Base-by-base conservation (phyloP, 805 yeast species). In the Spathaspora arborariae region DNA sequence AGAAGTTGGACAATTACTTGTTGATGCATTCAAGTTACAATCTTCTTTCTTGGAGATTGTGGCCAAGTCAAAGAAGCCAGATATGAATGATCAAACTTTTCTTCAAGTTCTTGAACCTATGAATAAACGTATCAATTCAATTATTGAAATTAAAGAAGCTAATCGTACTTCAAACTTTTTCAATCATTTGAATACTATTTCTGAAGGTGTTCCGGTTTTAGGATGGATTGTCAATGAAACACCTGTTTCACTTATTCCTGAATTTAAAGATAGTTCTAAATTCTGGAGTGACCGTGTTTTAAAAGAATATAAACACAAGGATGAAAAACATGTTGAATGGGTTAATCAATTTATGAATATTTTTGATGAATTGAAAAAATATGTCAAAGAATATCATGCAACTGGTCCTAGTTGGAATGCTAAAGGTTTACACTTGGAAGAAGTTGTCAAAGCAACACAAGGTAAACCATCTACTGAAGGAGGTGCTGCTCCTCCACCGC, bases 211-310 rank as follows among this genome's bases (percentile, higher is more conserved):
- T 8, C 90, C 96, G 9, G 88, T 87, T 5, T 73, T 91, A 45
- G 96, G 96, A 20, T 94, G 99, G 99, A 78, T 92, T 51, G 81
- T 88, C 16, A 78, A 80, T 5, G 80, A 76, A 3, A 81, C 88
- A 4, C 96, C 97, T 1, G 80, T 85, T 13, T 80, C 88, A 0
- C 79, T 75, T 53, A 78, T 94, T 47, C 80, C 85, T 3, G 97
- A 91, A 53, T 87, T 83, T 68, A 87, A 85, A 61, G 99, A 94
- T 60, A 81, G 95, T 18, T 87, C 96, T 30, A 92, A 85, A 63
- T 94, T 94, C 68, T 94, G 97, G 90, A 79, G 96, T 9, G 91
- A 94, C 68, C 80, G 96, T 56, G 84, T 92, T 38, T 68, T 91
- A 63, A 91, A 91, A 67, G 96, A 89, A 51, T 82, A 70, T 70